A percentile compares a stretch with the other conserved stretches of the same genome.
These are phyloP conservation scores for Camillea tinctor DNA, from an alignment of 2,329 filamentous ascomycete species.

Conservation along the genomic window DNA sequence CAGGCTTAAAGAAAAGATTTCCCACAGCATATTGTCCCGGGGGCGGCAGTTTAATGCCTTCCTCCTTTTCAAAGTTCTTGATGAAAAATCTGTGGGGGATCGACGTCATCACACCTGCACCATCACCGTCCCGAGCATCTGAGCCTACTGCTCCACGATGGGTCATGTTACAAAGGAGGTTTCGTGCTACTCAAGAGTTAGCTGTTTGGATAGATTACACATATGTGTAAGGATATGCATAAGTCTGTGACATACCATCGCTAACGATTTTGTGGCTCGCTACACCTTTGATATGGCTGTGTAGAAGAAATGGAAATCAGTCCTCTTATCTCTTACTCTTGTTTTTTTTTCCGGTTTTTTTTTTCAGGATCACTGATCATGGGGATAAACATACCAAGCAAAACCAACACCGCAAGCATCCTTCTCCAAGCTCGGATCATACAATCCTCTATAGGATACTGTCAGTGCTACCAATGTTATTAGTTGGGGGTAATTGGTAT, in stretches of 20 bases:
- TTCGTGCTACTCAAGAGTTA: slow-evolving; percentile 63
- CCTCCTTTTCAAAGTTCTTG: slow-evolving; percentile 95
- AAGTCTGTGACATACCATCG: slow-evolving; percentile 68
- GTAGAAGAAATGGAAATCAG: slow-evolving; percentile 6
- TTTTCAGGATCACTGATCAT: slow-evolving; percentile 1
- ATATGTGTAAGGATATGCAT: not conserved
- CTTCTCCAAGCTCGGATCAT: slow-evolving; percentile 94
- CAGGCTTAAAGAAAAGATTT: slow-evolving; percentile 98
- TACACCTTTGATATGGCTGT: slow-evolving; percentile 93
- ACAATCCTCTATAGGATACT: slow-evolving; percentile 64
- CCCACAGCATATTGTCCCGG: slow-evolving; percentile 93
- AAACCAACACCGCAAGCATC: slow-evolving; percentile 99
- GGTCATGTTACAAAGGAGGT: slow-evolving; percentile 99
- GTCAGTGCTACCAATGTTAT: slow-evolving; percentile 13
- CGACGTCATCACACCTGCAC: slow-evolving; percentile 98
- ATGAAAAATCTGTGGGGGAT: slow-evolving; percentile 98
- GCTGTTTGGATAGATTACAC: slow-evolving; percentile 11
- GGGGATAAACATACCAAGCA: slow-evolving; percentile 66
- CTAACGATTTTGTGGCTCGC: slow-evolving; percentile 97
- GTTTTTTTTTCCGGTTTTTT: no score
- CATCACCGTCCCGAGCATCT: slow-evolving; percentile 95
- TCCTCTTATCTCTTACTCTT: slow-evolving; percentile 2
- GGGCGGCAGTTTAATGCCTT: slow-evolving; percentile 81
- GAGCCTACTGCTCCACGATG: slow-evolving; percentile 97
- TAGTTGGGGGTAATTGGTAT: not conserved